phyloP scores from a whole-genome alignment of 2,329 filamentous ascomycete species.

The Exophiala phaeomuriformis region DNA sequence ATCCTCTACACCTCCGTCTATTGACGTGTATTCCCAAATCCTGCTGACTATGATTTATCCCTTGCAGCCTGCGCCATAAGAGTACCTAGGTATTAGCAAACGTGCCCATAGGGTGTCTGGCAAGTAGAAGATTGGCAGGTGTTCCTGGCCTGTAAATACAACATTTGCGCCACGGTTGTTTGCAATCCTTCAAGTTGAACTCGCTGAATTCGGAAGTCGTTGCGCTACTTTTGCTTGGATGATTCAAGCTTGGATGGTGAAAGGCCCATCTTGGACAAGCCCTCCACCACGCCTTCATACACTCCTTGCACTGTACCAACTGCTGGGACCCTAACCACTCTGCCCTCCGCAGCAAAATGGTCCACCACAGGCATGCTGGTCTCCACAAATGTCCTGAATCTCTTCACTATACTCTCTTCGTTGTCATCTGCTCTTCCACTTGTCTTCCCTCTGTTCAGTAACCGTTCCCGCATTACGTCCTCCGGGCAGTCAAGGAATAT shows the following conservation, averaged over 20 bases:
- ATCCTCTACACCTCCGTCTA: not conserved
- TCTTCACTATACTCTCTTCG: constrained; percentile 88
- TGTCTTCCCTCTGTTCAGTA: constrained; percentile 87
- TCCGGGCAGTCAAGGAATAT: constrained; percentile 94
- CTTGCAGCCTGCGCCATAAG: too few relatives aligned
- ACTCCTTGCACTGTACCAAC: constrained; percentile 60
- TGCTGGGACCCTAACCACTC: constrained; percentile 74
- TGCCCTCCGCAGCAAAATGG: constrained; percentile 66
- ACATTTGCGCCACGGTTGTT: too few relatives aligned
- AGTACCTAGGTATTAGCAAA: too few relatives aligned
- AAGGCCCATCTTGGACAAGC: constrained; percentile 40
- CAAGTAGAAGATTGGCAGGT: too few relatives aligned
- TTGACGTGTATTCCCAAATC: too few relatives aligned
- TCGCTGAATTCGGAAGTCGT: too few relatives aligned
- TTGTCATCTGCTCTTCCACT: constrained; percentile 90
- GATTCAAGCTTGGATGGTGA: constrained; percentile 15
- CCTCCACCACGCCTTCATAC: constrained; percentile 48
- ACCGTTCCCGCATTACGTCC: constrained; percentile 71
- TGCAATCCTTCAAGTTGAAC: too few relatives aligned
- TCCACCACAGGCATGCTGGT: constrained; percentile 97
- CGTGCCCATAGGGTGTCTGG: too few relatives aligned
- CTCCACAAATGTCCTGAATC: constrained; percentile 88
- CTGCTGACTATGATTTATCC: too few relatives aligned
- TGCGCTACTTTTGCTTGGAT: not conserved
- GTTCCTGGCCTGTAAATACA: too few relatives aligned